A percentile compares a stretch with the other conserved stretches of the same genome.
Conservation (phyloP, 305 asterid species). For the Withania somnifera region DNA sequence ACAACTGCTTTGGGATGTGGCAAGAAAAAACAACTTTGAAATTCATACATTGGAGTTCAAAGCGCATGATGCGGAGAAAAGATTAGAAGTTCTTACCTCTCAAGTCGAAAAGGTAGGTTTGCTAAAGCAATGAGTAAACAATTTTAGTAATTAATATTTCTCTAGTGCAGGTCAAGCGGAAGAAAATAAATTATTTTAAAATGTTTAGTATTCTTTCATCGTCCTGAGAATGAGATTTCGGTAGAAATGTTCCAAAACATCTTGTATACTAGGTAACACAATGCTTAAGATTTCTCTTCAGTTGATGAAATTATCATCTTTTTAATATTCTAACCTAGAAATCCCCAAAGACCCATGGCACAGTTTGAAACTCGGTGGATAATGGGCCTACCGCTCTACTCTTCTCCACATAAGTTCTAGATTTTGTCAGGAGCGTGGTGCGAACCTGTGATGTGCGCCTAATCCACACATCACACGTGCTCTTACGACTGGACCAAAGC, state of each 20-base stretch:
- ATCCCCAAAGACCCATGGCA: neutral
- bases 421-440: neutral
- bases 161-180: neutral
- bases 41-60: slow-evolving; percentile 44
- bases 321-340: neutral
- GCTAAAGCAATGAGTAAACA: neutral
- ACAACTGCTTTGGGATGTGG: slow-evolving; percentile 58
- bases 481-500: neutral
- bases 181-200: neutral
- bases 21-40: slow-evolving; percentile 60
- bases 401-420: neutral
- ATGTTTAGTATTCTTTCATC: neutral
- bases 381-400: neutral
- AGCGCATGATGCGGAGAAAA: slow-evolving; percentile 50
- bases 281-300: neutral
- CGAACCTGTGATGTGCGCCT: neutral
- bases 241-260: neutral
- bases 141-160: neutral
- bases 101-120: slow-evolving; percentile 46
- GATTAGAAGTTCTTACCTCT: slow-evolving; percentile 28
- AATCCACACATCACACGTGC: neutral
- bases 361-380: neutral
- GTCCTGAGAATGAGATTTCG: neutral
- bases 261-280: neutral
- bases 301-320: neutral